phyloP scores from a whole-genome alignment of 768 basidiomycete species.

The Russula virescens region DNA sequence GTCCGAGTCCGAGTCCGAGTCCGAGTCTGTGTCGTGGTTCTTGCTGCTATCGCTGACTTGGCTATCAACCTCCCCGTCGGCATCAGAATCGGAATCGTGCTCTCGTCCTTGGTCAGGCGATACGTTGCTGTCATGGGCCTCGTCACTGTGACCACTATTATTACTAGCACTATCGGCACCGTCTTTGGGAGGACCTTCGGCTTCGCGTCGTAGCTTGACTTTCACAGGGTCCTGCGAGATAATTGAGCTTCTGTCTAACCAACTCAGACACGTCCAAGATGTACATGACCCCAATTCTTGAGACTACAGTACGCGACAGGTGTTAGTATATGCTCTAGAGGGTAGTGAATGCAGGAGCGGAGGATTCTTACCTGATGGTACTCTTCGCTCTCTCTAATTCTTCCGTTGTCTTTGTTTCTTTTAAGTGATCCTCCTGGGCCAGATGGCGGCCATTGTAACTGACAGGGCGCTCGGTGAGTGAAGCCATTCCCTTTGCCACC shows the following conservation, averaged over 20 bases:
- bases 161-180: background rate
- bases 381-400: constrained; percentile 32
- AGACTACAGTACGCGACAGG: constrained; percentile 24
- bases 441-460: constrained; percentile 33
- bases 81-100: background rate
- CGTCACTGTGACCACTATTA: too few relatives aligned
- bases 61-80: constrained; percentile 8
- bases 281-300: constrained; percentile 34
- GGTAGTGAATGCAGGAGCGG: too few relatives aligned
- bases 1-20: constrained; percentile 13
- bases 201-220: constrained; percentile 23
- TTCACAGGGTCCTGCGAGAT: constrained; percentile 30
- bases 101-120: background rate
- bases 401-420: constrained; percentile 30
- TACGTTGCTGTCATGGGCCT: background rate
- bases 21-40: background rate
- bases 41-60: background rate
- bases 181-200: background rate
- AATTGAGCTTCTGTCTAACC: background rate
- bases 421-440: constrained; percentile 32
- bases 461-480: background rate
- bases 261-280: background rate
- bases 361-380: constrained; percentile 29
- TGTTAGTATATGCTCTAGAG: too few relatives aligned
- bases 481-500: too few relatives aligned